phyloP scores from a whole-genome alignment of 805 yeast genomes.

The Scheffersomyces ergatensis region DNA sequence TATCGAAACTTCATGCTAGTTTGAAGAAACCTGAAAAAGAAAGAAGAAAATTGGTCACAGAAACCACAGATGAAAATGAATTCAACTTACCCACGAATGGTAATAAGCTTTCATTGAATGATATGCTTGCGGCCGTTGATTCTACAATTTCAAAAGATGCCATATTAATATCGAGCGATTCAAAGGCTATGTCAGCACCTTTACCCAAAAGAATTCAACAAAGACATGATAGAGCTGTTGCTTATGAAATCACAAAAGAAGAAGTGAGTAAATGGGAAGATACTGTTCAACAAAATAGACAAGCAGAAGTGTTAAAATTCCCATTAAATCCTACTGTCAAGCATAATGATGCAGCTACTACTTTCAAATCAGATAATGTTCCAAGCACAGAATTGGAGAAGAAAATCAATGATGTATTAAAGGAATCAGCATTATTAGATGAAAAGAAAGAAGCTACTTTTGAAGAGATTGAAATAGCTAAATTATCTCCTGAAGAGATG shows the following conservation, averaged over 20 bases:
- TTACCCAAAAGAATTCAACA: constrained; percentile 83
- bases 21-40: constrained; percentile 32
- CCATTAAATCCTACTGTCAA: constrained; percentile 57
- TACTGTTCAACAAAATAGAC: constrained; percentile 70
- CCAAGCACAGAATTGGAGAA: constrained; percentile 64
- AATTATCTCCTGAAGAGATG: constrained; percentile 77
- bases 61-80: constrained; percentile 65
- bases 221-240: constrained; percentile 83
- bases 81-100: constrained; percentile 63
- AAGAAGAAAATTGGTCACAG: constrained; percentile 49
- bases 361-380: constrained; percentile 45
- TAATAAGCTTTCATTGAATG: constrained; percentile 59
- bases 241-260: constrained; percentile 82
- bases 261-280: constrained; percentile 91
- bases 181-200: constrained; percentile 68
- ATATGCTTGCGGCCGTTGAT: constrained; percentile 70
- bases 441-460: constrained; percentile 78
- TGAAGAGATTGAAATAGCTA: constrained; percentile 82
- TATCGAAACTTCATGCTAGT: constrained; percentile 35
- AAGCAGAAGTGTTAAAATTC: constrained; percentile 81
- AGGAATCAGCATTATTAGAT: constrained; percentile 65
- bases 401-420: constrained; percentile 58
- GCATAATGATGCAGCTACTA: constrained; percentile 46
- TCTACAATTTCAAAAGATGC: constrained; percentile 47
- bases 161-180: constrained; percentile 44